Evolutionary conservation across 345 rosid species (phyloP).

Genomic region (Citrus medica): DNA sequence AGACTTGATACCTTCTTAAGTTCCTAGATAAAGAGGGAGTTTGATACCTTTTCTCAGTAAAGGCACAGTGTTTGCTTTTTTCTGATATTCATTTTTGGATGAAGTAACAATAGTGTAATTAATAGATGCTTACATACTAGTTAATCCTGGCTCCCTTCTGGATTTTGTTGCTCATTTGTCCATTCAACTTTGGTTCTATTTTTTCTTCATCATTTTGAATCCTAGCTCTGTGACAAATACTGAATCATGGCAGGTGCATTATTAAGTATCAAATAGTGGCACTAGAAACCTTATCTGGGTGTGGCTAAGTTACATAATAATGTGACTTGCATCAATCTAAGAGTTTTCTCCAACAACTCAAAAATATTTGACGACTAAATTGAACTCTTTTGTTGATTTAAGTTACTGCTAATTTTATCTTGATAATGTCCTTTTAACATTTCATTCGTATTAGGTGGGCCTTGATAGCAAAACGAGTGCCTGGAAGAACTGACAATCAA

Average conservation of each 20-base stretch:
- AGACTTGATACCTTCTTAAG: neutral
- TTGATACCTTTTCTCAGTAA: neutral
- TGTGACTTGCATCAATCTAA: no score
- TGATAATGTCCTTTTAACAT: neutral
- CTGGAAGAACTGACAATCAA: constrained; percentile 73
- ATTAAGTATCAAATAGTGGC: neutral
- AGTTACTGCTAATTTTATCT: neutral
- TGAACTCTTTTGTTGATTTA: no score
- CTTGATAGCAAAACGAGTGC: constrained; percentile 65
- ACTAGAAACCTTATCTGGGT: neutral
- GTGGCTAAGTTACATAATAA: no score
- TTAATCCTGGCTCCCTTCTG: no score
- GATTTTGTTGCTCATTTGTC: no score
- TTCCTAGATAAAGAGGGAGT: no score
- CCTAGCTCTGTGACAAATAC: neutral
- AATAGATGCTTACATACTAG: no score
- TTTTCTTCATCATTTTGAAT: neutral
- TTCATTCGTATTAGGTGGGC: constrained; percentile 47
- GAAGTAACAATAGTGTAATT: no score
- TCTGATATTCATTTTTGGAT: no score
- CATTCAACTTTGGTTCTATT: neutral
- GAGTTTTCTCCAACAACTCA: no score
- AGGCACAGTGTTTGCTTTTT: no score
- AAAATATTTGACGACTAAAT: no score
- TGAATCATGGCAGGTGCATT: neutral